These are phyloP conservation scores for Nephelium lappaceum DNA, from an alignment of 345 rosid genomes.

Conservation along the genomic window DNA sequence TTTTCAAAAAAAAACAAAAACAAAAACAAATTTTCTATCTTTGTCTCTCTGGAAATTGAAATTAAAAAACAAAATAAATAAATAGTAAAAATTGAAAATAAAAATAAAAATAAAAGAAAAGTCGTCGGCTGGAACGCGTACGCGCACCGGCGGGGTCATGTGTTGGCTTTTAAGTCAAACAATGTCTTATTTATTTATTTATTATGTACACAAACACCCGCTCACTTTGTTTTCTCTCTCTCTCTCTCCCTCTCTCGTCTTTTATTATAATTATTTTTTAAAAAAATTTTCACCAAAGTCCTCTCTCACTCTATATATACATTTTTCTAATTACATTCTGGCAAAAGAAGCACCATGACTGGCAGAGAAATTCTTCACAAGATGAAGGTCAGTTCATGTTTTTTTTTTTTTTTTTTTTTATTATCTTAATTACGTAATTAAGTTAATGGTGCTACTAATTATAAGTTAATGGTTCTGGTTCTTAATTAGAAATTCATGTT, in stretches of 20 bases:
- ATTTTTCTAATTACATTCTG: neutral
- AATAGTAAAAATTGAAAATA: too few relatives aligned
- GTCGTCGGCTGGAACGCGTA: conserved; percentile 56
- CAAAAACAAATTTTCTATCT: neutral
- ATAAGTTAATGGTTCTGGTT: neutral
- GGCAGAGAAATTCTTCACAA: conserved; percentile 73
- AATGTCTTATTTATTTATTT: neutral
- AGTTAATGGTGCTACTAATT: neutral
- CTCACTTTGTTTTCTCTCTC: neutral
- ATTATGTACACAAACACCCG: neutral
- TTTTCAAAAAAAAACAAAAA: neutral
- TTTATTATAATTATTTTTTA: neutral
- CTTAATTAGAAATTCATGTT: neutral
- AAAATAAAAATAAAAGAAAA: conserved; percentile 33
- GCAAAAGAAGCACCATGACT: conserved; percentile 36
- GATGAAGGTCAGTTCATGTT: conserved; percentile 57
- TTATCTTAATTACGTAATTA: conserved; percentile 1
- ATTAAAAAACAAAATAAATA: too few relatives aligned
- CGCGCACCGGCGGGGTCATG: conserved; percentile 38
- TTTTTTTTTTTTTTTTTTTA: neutral
- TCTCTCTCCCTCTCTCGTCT: neutral
- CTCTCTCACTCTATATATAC: neutral
- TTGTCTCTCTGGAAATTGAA: neutral
- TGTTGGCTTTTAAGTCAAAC: conserved; percentile 27
- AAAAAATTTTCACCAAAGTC: neutral